Evolutionary conservation across 2,329 filamentous ascomycete genomes (phyloP).

Genomic region (Magnaporthales sp.): DNA sequence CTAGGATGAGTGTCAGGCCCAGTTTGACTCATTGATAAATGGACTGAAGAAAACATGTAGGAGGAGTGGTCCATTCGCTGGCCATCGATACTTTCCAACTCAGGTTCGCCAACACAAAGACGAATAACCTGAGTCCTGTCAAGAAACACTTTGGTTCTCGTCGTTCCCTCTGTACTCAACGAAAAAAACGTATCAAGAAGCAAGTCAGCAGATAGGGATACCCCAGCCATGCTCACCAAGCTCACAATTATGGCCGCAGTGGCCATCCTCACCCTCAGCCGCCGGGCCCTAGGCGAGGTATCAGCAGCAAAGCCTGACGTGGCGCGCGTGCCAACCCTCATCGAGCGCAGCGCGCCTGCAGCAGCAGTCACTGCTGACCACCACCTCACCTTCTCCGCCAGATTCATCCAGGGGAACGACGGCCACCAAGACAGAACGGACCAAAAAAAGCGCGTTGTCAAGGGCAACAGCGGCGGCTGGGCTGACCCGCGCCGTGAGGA

Average conservation of each 20-base stretch:
- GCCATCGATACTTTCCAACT: background rate
- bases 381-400: background rate
- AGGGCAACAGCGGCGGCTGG: background rate
- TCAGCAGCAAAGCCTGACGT: background rate
- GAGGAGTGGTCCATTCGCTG: background rate
- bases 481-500: no score
- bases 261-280: conserved; percentile 1
- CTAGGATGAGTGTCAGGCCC: no score
- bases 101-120: background rate
- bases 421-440: no score
- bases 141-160: background rate
- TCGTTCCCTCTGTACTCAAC: background rate
- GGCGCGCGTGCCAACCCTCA: background rate
- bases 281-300: background rate
- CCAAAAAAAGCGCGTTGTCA: background rate
- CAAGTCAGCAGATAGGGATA: background rate
- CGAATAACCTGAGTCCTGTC: background rate
- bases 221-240: background rate
- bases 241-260: background rate
- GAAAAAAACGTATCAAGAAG: background rate
- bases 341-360: background rate
- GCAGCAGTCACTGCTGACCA: background rate
- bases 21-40: background rate
- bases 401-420: background rate
- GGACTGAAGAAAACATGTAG: background rate